Conservation (phyloP, 441 rosid genomes). For the Jatropha podagrica region DNA sequence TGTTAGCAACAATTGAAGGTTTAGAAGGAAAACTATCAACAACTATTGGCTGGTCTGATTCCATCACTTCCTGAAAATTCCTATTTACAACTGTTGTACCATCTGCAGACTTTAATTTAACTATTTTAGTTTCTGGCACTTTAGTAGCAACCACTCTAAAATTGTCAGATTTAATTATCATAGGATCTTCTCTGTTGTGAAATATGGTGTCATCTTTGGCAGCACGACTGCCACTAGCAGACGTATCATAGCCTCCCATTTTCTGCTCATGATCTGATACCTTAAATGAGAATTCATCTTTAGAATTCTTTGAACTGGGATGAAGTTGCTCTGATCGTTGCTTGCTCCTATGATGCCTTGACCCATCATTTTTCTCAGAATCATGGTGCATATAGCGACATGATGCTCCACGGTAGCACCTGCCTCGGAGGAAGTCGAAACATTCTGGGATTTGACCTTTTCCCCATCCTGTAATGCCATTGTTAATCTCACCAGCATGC, state of each 20-base stretch:
- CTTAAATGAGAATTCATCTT: slow-evolving; percentile 26
- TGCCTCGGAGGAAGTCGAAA: slow-evolving; percentile 60
- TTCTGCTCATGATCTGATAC: slow-evolving; percentile 28
- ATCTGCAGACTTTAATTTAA: slow-evolving; percentile 24
- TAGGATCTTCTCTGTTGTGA: slow-evolving; percentile 27
- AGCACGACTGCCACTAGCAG: slow-evolving; percentile 20
- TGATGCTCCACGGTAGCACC: slow-evolving; percentile 60
- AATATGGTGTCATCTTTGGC: slow-evolving; percentile 16
- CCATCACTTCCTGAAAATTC: slow-evolving; percentile 17
- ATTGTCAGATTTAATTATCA: slow-evolving; percentile 17
- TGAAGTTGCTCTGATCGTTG: slow-evolving; percentile 30
- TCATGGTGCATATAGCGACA: slow-evolving; percentile 60
- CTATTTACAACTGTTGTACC: slow-evolving; percentile 8
- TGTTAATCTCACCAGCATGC: slow-evolving; percentile 27
- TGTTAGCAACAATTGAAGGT: slow-evolving; percentile 14
- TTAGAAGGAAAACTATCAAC: slow-evolving; percentile 20
- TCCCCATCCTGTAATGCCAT: slow-evolving; percentile 34
- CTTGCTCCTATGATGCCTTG: slow-evolving; percentile 37
- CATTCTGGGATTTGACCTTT: slow-evolving; percentile 46
- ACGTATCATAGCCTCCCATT: slow-evolving; percentile 20
- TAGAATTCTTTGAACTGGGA: slow-evolving; percentile 24
- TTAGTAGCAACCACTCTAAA: slow-evolving; percentile 18
- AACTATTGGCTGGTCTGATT: slow-evolving; percentile 21
- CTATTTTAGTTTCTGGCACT: slow-evolving; percentile 16
- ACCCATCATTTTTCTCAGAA: slow-evolving; percentile 34